phyloP scores from a whole-genome alignment of 176 grass and related monocot species.

The Oryza longistaminata region DNA sequence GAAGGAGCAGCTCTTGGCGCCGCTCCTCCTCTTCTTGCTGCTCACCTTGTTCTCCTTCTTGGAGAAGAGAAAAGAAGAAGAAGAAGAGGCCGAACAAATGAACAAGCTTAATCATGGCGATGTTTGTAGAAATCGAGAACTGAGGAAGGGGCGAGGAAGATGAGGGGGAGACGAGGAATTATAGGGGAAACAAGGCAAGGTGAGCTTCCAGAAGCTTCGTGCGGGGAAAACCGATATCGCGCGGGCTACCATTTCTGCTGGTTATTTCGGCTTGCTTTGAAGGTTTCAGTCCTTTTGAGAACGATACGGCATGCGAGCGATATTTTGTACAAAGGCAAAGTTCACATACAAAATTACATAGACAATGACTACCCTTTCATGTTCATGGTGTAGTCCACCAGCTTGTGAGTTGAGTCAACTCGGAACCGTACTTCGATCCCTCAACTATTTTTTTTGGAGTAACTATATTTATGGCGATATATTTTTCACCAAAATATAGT shows the following conservation, averaged over 20 bases:
- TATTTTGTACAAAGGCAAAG: not conserved
- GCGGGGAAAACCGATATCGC: slow-evolving; percentile 37
- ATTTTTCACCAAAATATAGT: too few species aligned
- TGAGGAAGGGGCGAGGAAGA: not conserved
- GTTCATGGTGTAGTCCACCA: not conserved
- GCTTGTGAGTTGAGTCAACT: not conserved
- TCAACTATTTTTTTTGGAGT: too few species aligned
- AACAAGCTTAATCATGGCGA: slow-evolving; percentile 34
- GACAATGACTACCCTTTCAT: not conserved
- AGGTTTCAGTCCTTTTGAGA: not conserved
- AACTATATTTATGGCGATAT: too few species aligned
- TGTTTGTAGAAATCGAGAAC: not conserved
- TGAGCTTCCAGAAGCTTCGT: slow-evolving; percentile 59
- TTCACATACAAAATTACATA: not conserved
- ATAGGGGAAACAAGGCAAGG: not conserved
- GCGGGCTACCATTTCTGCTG: not conserved
- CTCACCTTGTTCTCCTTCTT: not conserved
- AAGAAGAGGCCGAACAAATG: slow-evolving; percentile 26
- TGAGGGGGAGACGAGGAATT: slow-evolving; percentile 8
- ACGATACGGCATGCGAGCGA: not conserved
- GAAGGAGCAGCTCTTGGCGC: slow-evolving; percentile 25
- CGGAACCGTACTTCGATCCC: too few species aligned
- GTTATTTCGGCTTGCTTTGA: not conserved
- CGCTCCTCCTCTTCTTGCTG: not conserved
- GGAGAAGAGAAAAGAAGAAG: not conserved